Conservation (phyloP, 441 rosid genomes). For the Eutrema salsugineum region DNA sequence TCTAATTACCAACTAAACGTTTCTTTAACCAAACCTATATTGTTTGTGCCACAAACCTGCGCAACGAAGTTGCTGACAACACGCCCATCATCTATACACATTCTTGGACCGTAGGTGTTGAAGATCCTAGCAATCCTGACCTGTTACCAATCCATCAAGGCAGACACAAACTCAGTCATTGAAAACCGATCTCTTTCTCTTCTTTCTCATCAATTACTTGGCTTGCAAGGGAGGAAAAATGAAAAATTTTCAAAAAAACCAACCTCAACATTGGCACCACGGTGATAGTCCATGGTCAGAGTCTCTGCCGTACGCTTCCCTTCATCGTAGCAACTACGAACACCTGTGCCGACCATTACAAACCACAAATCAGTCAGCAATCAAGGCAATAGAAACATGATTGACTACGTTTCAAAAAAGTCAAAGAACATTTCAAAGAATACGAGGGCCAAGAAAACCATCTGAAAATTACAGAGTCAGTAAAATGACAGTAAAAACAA, state of each 20-base stretch:
- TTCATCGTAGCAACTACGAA: constrained; percentile 78
- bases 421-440: too few species aligned
- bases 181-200: background rate
- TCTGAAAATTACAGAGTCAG: background rate
- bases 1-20: constrained; percentile 2
- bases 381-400: constrained; percentile 3
- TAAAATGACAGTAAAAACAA: background rate
- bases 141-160: constrained; percentile 30
- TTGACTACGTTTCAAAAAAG: background rate
- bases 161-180: background rate
- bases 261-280: constrained; percentile 73
- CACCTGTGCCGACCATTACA: constrained; percentile 40
- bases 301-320: constrained; percentile 84
- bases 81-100: constrained; percentile 87
- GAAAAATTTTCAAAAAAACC: background rate
- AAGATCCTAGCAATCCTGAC: constrained; percentile 84
- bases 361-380: constrained; percentile 2
- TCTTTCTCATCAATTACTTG: background rate
- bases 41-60: constrained; percentile 37
- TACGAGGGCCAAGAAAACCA: background rate
- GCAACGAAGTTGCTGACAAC: constrained; percentile 88
- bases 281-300: constrained; percentile 70
- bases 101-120: constrained; percentile 87
- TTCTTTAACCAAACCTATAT: background rate
- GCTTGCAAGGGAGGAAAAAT: background rate